phyloP scores from a whole-genome alignment of 768 basidiomycete genomes.

The Chlorophyllum brunneum region DNA sequence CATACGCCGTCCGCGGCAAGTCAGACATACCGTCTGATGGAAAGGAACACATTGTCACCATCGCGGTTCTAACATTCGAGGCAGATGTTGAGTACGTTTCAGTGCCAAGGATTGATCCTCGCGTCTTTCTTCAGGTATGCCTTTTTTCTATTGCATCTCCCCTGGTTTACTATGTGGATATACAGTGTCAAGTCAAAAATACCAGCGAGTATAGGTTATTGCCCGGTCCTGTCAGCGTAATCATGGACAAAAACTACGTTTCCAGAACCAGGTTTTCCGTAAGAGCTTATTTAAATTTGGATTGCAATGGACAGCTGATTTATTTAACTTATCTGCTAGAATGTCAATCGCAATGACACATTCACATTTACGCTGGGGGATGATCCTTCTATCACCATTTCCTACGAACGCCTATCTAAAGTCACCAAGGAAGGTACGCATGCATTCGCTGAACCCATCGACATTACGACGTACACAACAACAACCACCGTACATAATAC shows the following conservation, averaged over 20 bases:
- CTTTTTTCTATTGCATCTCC: neutral
- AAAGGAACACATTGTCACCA: slow-evolving; percentile 47
- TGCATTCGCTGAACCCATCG: slow-evolving; percentile 40
- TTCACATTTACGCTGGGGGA: slow-evolving; percentile 55
- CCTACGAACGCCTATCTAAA: slow-evolving; percentile 38
- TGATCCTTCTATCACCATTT: slow-evolving; percentile 38
- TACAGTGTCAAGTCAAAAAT: slow-evolving; percentile 49
- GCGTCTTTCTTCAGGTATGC: slow-evolving; percentile 47
- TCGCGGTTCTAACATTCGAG: slow-evolving; percentile 46
- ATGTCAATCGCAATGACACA: slow-evolving; percentile 44
- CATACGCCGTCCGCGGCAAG: slow-evolving; percentile 47
- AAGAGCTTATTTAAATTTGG: slow-evolving; percentile 13
- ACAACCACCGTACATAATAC: slow-evolving; percentile 44
- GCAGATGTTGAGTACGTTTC: slow-evolving; percentile 42
- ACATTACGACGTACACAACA: slow-evolving; percentile 42
- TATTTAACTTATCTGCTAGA: slow-evolving; percentile 23
- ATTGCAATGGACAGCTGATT: neutral
- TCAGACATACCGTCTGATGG: slow-evolving; percentile 54
- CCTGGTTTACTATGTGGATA: neutral
- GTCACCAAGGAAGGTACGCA: slow-evolving; percentile 33
- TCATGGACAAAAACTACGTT: slow-evolving; percentile 54
- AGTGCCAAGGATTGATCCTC: slow-evolving; percentile 44
- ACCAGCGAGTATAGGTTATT: slow-evolving; percentile 54
- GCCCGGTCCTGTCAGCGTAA: slow-evolving; percentile 50
- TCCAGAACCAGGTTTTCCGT: slow-evolving; percentile 46